These are phyloP conservation scores for Boechera retrofracta DNA, from an alignment of 345 rosid genomes.

Conservation along the genomic window DNA sequence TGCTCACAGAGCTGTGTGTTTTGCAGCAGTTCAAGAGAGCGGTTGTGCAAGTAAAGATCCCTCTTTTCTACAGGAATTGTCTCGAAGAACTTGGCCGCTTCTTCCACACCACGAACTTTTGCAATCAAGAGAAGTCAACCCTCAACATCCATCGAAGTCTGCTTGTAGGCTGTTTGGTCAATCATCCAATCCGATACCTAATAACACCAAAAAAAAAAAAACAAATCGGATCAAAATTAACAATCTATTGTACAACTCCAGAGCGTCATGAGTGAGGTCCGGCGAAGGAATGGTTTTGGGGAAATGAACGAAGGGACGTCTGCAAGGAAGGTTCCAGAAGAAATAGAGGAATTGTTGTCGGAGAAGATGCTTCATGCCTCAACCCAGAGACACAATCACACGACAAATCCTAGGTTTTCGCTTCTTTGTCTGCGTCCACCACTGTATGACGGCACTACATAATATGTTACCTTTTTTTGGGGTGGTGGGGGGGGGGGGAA, in stretches of 20 bases:
- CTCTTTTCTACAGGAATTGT: slow-evolving; percentile 41
- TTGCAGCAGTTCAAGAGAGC: slow-evolving; percentile 58
- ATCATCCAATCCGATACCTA: slow-evolving; percentile 60
- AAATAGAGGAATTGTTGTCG: neutral
- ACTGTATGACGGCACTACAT: neutral
- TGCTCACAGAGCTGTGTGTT: slow-evolving; percentile 34
- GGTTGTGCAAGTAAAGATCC: slow-evolving; percentile 44
- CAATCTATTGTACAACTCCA: neutral
- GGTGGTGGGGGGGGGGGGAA: too few species aligned
- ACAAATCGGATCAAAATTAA: neutral
- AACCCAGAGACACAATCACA: neutral
- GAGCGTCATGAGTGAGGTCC: slow-evolving; percentile 33
- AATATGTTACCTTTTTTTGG: too few species aligned
- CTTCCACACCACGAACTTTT: slow-evolving; percentile 50
- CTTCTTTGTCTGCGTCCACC: neutral
- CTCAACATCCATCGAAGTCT: slow-evolving; percentile 47
- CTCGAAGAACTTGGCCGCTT: slow-evolving; percentile 52
- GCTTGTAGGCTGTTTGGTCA: slow-evolving; percentile 24
- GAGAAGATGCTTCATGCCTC: slow-evolving; percentile 34
- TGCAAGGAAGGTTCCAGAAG: slow-evolving; percentile 16
- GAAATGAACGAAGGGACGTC: slow-evolving; percentile 13
- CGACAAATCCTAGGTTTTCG: neutral
- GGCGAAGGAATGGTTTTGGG: slow-evolving; percentile 33
- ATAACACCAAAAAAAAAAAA: neutral
- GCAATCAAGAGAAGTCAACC: slow-evolving; percentile 53